Evolutionary conservation across 2,329 filamentous ascomycete species (phyloP), one percentile per base, ranked within the genome.

Genomic region (Triangularia setosa): DNA sequence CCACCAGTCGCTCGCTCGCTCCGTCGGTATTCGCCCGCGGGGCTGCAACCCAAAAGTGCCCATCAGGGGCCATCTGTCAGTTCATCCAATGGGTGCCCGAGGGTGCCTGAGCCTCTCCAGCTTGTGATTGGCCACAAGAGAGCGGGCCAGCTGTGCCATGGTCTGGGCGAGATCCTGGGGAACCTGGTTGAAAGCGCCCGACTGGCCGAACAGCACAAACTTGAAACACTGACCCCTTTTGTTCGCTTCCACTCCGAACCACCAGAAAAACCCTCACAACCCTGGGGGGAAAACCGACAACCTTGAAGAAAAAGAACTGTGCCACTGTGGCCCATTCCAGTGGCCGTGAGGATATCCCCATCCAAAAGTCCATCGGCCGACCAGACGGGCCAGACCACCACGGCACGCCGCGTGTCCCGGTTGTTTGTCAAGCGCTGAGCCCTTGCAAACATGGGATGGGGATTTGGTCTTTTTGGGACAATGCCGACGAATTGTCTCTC

Each of bases 221-320:
- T 62, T 72, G 70, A 72, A 72, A 72, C 70, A 63, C 54, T 16
- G 56, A 33, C 21, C 64, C 68, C 64, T 69, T 65, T 61, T 48
- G n/a, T 58, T 61, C 33, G 57, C 53, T 33, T 55, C 24, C 30
- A 9, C 60, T 40, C 30, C 48, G 55, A 18, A 21, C 14, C 33
- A 33, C 12, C 28, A 9, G 14, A 52, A 18, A 61, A 63, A 18
- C 53, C 58, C 53, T 61, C 58, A 16, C 25, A 56, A 56, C 24
- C 23, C 48, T 23, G 14, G 30, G 14, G 4, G 27, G 30, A 56
- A 18, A 28, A 16, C 24, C 12, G 5, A n/a, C 24, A 25, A 23
- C 24, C 48, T 9, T 54, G 48, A 14, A 54, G 48, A 25, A 54
- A 54, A 25, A 54, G 33, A 28, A 18, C 58, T 53, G 61, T 62